phyloP scores from a whole-genome alignment of 1,139 yeast species.

The Chernovozyma sophiae-reginae region DNA sequence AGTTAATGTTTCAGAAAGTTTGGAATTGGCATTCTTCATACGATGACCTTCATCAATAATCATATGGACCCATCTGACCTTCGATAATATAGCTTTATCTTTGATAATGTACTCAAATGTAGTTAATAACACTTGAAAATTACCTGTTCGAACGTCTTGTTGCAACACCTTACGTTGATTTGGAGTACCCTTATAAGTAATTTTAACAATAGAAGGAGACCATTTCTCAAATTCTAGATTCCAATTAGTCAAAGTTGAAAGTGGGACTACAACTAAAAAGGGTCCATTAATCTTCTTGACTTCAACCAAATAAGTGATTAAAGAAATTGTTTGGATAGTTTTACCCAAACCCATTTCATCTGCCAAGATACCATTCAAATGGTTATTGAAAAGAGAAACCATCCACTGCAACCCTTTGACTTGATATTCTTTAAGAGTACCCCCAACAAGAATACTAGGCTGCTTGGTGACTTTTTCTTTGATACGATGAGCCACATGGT shows the following conservation, averaged over 20 bases:
- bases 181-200: constrained; percentile 75
- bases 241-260: constrained; percentile 84
- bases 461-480: constrained; percentile 63
- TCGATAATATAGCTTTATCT: constrained; percentile 64
- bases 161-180: constrained; percentile 63
- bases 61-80: constrained; percentile 79
- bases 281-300: constrained; percentile 64
- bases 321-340: constrained; percentile 79
- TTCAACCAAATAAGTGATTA: constrained; percentile 72
- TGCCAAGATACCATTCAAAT: constrained; percentile 90
- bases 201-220: constrained; percentile 71
- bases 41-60: constrained; percentile 89
- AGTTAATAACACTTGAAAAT: constrained; percentile 72
- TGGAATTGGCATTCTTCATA: constrained; percentile 77
- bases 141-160: constrained; percentile 56
- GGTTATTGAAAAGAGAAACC: constrained; percentile 92
- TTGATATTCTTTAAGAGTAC: constrained; percentile 89
- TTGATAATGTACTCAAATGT: constrained; percentile 78
- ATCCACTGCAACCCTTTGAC: constrained; percentile 95
- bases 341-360: constrained; percentile 94
- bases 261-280: constrained; percentile 75
- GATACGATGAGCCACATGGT: constrained; percentile 73
- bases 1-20: constrained; percentile 68
- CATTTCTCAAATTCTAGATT: constrained; percentile 79
- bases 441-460: constrained; percentile 74